These are phyloP conservation scores for Alternaria postmessia DNA, from an alignment of 2,329 filamentous ascomycete genomes.

Conservation along the genomic window DNA sequence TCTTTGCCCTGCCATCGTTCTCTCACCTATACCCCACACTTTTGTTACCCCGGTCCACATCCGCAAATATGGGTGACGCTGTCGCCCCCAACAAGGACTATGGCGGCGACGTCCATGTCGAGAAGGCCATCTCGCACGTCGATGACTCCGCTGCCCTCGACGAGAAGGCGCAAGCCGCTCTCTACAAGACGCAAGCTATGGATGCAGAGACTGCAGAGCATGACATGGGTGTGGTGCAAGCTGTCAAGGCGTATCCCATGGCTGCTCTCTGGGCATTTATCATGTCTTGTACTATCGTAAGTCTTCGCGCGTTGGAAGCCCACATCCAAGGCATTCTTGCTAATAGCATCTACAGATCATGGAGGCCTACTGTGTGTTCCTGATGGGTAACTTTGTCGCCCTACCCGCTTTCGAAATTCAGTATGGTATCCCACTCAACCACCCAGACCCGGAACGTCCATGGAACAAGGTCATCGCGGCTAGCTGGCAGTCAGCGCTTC, in stretches of 20 bases:
- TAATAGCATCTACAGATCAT: slow-evolving; percentile 61
- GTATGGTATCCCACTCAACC: slow-evolving; percentile 55
- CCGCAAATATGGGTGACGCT: slow-evolving; percentile 34
- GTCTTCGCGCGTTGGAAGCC: slow-evolving; percentile 21
- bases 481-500: slow-evolving; percentile 67
- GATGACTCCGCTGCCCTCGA: slow-evolving; percentile 34
- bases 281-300: slow-evolving; percentile 65
- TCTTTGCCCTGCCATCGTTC: slow-evolving; percentile 29
- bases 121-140: slow-evolving; percentile 34
- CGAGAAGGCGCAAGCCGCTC: slow-evolving; percentile 51
- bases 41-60: slow-evolving; percentile 24
- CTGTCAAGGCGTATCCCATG: slow-evolving; percentile 62
- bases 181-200: slow-evolving; percentile 63
- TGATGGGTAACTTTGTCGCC: slow-evolving; percentile 68
- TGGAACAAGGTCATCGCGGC: slow-evolving; percentile 55
- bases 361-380: slow-evolving; percentile 70
- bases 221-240: slow-evolving; percentile 59
- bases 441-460: background rate
- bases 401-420: slow-evolving; percentile 55
- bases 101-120: slow-evolving; percentile 20
- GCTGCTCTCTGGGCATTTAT: slow-evolving; percentile 64
- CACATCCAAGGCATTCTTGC: slow-evolving; percentile 7
- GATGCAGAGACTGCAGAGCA: slow-evolving; percentile 65
- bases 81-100: slow-evolving; percentile 32
- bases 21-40: slow-evolving; percentile 13